Evolutionary conservation across 192 early-diverging fungal genomes (phyloP), one percentile per base, ranked within the genome.

Genomic region (Phlyctochytrium bullatum): DNA sequence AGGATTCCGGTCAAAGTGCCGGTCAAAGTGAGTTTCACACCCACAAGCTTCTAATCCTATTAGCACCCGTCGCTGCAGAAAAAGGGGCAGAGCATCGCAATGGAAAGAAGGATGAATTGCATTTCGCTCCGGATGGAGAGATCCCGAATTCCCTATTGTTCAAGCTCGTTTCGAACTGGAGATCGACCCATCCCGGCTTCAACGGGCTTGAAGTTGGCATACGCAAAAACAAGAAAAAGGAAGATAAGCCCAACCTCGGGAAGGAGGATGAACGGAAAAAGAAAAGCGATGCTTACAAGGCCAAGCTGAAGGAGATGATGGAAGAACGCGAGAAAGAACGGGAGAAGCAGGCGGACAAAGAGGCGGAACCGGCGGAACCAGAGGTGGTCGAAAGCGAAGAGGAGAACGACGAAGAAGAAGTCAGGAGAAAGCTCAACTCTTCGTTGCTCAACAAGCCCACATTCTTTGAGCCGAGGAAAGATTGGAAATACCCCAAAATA

Each of bases 81-180:
- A n/a, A n/a, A n/a, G n/a, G n/a, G n/a, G n/a, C n/a, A n/a, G n/a
- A n/a, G n/a, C n/a, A n/a, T n/a, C n/a, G n/a, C n/a, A n/a, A n/a
- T n/a, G n/a, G n/a, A n/a, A n/a, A n/a, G n/a, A n/a, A n/a, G n/a
- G n/a, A n/a, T n/a, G n/a, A n/a, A n/a, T n/a, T n/a, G n/a, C n/a
- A n/a, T n/a, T n/a, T 76, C 61, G 81, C 81, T 32, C 82, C 82
- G 14, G 82, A 83, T 56, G 82, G 82, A 3, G 29, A 52, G 0
- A 31, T 83, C 23, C 82, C 82, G 4, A 83, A 83, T 71, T 83
- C 81, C 1, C 36, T 72, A 29, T 23, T 80, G 1, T 58, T 23
- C 17, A 30, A 64, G 6, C 36, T 68, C 4, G 66, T 83, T 20
- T 23, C 59, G 30, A 52, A 71, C 16, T 83, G 81, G 81, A 36